Evolutionary conservation across 805 yeast genomes (phyloP), one percentile per base, ranked within the genome.

Genomic region (Saccharomycopsis sp.): DNA sequence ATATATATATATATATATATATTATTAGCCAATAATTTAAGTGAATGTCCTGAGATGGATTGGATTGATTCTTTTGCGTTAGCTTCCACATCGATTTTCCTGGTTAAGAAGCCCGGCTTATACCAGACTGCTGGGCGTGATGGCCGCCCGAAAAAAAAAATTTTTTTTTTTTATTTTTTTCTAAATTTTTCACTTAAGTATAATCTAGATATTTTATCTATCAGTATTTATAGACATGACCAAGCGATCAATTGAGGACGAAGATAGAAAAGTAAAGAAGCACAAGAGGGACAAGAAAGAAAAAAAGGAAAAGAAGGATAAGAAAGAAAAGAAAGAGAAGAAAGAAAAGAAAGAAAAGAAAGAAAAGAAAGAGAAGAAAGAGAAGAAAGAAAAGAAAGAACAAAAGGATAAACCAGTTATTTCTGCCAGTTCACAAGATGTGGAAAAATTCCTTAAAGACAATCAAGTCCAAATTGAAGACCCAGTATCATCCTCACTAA

Each of bases 381-480:
- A 60, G 13, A 62, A 63, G 55, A 61, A 62, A 47, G 65, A 65
- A 3, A 65, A 69, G 59, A 66, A 67, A 51, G 67, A 64, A 0
- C 64, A 59, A 58, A 59, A 61, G 58, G 48, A 65, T 60, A 26
- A 57, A 61, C 56, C 54, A 7, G 72, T 74, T 55, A 65, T 68
- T 11, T 55, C 61, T 13, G 64, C 65, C 13, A 67, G 81, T 4
- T 74, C 74, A 52, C 58, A 72, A 4, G 86, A 79, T 6, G 65
- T 84, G 45, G 80, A 77, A 39, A 63, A 67, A 5, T 93, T 84
- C 59, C 69, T 80, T 52, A 61, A 69, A 43, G 77, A 73, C 22
- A 85, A 89, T 61, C 90, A 84, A 53, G 89, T 88, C 40, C 72
- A 82, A 13, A 74, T 89, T 41, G 94, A 85, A 52, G 95, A 85